Conservation (phyloP, 768 basidiomycete species). For the Psilocybe subaeruginosa region DNA sequence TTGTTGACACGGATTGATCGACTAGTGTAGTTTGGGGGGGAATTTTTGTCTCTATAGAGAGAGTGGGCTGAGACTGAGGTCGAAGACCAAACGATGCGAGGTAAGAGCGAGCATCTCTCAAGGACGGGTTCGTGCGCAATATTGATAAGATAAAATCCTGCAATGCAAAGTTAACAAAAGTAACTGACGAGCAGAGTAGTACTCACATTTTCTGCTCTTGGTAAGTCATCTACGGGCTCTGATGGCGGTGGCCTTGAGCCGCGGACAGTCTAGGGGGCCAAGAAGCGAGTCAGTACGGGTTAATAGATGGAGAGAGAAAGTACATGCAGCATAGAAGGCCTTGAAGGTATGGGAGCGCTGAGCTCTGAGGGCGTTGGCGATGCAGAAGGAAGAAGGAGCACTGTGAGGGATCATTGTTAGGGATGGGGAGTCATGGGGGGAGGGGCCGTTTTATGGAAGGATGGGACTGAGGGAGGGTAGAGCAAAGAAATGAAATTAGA, state of each 20-base stretch:
- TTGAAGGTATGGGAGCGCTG: constrained; percentile 44
- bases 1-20: constrained; percentile 25
- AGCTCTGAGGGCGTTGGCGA: constrained; percentile 34
- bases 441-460: constrained; percentile 34
- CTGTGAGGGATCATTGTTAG: constrained; percentile 40
- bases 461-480: not conserved
- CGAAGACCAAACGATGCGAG: constrained; percentile 87
- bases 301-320: constrained; percentile 11
- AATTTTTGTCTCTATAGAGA: constrained; percentile 29
- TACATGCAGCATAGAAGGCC: constrained; percentile 60
- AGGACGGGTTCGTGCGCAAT: constrained; percentile 88
- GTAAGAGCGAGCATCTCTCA: constrained; percentile 89
- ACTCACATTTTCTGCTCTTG: constrained; percentile 54
- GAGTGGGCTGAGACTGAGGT: constrained; percentile 38
- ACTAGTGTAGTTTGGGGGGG: constrained; percentile 27
- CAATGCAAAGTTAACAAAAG: constrained; percentile 11
- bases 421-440: constrained; percentile 29
- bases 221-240: constrained; percentile 39
- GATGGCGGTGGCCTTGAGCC: constrained; percentile 36
- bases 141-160: constrained; percentile 98
- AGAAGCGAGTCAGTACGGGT: constrained; percentile 6
- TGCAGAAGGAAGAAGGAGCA: constrained; percentile 31
- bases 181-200: constrained; percentile 2
- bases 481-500: constrained; percentile 19
- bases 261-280: constrained; percentile 41